Base-by-base conservation (phyloP, 306 rosid species). In the Acacia melanoxylon region DNA sequence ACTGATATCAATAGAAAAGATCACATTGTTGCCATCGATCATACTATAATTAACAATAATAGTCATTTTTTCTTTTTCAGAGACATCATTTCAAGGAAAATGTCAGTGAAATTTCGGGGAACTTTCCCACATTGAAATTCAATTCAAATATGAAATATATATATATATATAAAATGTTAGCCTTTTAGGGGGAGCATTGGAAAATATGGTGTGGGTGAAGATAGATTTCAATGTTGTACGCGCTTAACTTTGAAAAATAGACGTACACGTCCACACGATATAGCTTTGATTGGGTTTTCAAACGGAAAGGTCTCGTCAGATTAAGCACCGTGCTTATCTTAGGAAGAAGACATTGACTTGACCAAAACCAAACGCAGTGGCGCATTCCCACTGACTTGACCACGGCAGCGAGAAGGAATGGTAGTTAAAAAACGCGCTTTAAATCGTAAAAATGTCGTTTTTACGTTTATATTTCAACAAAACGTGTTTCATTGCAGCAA, bases 391-490 rank as follows among this genome's bases (percentile, higher is more conserved):
- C 8, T 51, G n/a, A 16, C 31, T 0, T 48, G 0, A 11, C 51
- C 4, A 12, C 0, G 4, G 56, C 0, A 1, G 56, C 56, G 3
- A 46, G n/a, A n/a, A n/a, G n/a, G n/a, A n/a, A n/a, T n/a, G n/a
- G n/a, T n/a, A n/a, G n/a, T n/a, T n/a, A n/a, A n/a, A n/a, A n/a
- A n/a, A n/a, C n/a, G n/a, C n/a, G n/a, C n/a, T n/a, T n/a, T n/a
- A n/a, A n/a, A n/a, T n/a, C n/a, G n/a, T n/a, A n/a, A n/a, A n/a
- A n/a, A n/a, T n/a, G n/a, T n/a, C n/a, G n/a, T n/a, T n/a, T n/a
- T n/a, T n/a, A n/a, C n/a, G n/a, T n/a, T n/a, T n/a, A n/a, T n/a
- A n/a, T n/a, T n/a, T n/a, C n/a, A n/a, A n/a, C n/a, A n/a, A n/a
- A n/a, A n/a, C n/a, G n/a, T n/a, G n/a, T n/a, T n/a, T n/a, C n/a